Evolutionary conservation across 2,329 filamentous ascomycete species (phyloP).

Genomic region (Verticillium dahliae): DNA sequence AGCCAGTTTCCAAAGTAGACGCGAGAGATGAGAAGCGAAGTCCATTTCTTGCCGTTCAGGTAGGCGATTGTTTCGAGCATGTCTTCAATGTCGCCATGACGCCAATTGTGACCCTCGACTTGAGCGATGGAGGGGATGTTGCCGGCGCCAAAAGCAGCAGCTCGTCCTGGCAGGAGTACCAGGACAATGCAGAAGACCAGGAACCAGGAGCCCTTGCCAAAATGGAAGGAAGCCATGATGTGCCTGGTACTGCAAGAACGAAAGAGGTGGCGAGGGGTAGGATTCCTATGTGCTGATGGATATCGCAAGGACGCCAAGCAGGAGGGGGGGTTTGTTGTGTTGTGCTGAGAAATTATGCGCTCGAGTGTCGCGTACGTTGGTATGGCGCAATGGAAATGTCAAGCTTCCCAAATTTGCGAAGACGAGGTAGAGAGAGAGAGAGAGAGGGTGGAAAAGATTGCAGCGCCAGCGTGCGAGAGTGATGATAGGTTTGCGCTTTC

Average conservation of each 20-base stretch:
- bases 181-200: conserved; percentile 47
- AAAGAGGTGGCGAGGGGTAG: background rate
- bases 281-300: background rate
- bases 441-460: background rate
- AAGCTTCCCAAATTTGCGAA: background rate
- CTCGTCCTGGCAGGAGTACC: conserved; percentile 49
- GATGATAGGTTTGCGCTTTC: background rate
- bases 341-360: background rate
- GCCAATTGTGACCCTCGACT: conserved; percentile 64
- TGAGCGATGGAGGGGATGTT: conserved; percentile 59
- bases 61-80: conserved; percentile 73
- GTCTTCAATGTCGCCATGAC: conserved; percentile 75
- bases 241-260: background rate
- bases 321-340: background rate
- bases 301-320: background rate
- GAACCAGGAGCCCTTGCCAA: conserved; percentile 42
- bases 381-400: background rate
- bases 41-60: conserved; percentile 79
- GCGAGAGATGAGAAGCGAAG: conserved; percentile 67
- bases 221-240: conserved; percentile 40
- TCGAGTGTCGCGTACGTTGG: background rate
- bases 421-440: no score
- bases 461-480: background rate
- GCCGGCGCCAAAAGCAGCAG: conserved; percentile 59
- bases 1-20: conserved; percentile 66